phyloP scores from a whole-genome alignment of 2,329 filamentous ascomycete species.

The Pseudocercospora macadamiae region DNA sequence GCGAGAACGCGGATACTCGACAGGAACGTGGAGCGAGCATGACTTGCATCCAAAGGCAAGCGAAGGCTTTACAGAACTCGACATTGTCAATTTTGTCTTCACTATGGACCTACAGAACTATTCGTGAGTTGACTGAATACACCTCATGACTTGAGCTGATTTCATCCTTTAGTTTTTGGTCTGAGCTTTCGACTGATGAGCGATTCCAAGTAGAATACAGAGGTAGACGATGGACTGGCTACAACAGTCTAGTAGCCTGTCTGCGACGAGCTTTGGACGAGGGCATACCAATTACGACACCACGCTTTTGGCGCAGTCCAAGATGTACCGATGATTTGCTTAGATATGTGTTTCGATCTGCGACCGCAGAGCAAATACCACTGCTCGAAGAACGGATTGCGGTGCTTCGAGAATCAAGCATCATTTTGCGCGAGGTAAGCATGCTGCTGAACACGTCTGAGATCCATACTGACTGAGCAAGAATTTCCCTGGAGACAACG shows the following conservation, averaged over 20 bases:
- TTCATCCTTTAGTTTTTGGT: conserved; percentile 74
- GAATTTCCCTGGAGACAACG: conserved; percentile 24
- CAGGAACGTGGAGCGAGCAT: conserved; percentile 82
- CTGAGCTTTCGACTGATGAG: conserved; percentile 67
- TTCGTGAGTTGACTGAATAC: conserved; percentile 43
- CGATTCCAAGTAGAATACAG: conserved; percentile 82
- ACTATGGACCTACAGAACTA: conserved; percentile 97
- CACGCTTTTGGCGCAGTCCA: conserved; percentile 71
- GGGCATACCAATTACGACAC: conserved; percentile 85
- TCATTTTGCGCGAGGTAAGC: conserved; percentile 59
- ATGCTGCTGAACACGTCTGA: background rate
- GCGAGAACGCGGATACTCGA: conserved; percentile 81
- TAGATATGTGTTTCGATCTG: conserved; percentile 79
- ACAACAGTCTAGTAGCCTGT: conserved; percentile 89
- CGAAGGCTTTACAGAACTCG: conserved; percentile 36
- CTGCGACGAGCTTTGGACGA: conserved; percentile 87
- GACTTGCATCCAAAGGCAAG: conserved; percentile 77
- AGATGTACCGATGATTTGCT: conserved; percentile 72
- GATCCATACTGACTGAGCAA: conserved; percentile 20
- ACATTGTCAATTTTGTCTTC: conserved; percentile 82
- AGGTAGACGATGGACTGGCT: conserved; percentile 84
- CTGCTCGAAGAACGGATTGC: conserved; percentile 75
- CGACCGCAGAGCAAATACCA: conserved; percentile 84
- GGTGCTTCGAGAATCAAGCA: conserved; percentile 81
- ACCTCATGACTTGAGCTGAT: conserved; percentile 5